Evolutionary conservation across 768 basidiomycete species (phyloP).

Genomic region (Lactarius sp.): DNA sequence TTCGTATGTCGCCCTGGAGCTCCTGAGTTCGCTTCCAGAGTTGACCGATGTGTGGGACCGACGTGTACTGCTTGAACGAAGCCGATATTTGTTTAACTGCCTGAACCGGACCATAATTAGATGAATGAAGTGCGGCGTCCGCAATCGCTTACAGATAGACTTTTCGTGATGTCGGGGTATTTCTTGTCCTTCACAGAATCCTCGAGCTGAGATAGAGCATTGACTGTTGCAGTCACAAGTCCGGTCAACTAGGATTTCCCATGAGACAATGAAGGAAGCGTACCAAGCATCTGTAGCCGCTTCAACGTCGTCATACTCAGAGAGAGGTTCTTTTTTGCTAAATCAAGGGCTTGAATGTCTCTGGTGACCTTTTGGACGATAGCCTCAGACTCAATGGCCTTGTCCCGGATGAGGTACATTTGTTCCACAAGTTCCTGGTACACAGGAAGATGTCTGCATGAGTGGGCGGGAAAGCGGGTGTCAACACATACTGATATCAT

Average conservation of each 20-base stretch:
- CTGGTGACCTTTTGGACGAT: conserved; percentile 93
- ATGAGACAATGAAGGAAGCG: conserved; percentile 27
- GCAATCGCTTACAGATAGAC: conserved; percentile 52
- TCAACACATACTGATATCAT: conserved; percentile 77
- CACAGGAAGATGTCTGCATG: background rate
- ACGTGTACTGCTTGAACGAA: conserved; percentile 73
- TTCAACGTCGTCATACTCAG: conserved; percentile 86
- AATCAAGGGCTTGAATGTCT: conserved; percentile 91
- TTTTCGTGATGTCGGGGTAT: conserved; percentile 81
- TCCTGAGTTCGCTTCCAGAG: conserved; percentile 78
- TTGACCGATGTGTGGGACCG: conserved; percentile 70
- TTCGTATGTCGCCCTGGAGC: conserved; percentile 75
- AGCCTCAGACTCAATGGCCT: conserved; percentile 94
- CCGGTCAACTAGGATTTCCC: background rate
- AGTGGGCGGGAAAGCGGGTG: background rate
- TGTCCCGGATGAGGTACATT: conserved; percentile 94
- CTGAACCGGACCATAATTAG: conserved; percentile 36
- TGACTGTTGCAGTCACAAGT: conserved; percentile 46
- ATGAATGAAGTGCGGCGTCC: background rate
- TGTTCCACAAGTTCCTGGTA: conserved; percentile 85
- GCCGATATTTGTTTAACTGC: conserved; percentile 83
- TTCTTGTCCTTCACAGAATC: conserved; percentile 70
- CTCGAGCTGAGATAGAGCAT: conserved; percentile 76
- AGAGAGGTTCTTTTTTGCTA: conserved; percentile 90
- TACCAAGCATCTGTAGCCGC: conserved; percentile 91